phyloP scores from a whole-genome alignment of 2,329 filamentous ascomycete species.

The Colletotrichum orchidophilum region DNA sequence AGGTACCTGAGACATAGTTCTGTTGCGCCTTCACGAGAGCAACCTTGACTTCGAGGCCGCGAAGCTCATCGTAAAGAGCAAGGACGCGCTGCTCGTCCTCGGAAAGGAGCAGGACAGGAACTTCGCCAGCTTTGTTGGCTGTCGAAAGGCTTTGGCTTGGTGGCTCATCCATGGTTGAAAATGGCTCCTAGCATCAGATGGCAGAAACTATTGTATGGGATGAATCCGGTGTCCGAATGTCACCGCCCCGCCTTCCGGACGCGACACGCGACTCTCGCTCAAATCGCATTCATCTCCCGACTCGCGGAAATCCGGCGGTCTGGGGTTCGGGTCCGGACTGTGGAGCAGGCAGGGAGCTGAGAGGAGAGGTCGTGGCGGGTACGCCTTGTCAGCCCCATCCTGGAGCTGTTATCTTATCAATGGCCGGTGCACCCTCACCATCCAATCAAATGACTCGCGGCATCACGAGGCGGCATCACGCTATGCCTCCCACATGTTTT shows the following conservation, averaged over 20 bases:
- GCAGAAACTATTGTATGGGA: background rate
- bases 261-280: conserved; percentile 15
- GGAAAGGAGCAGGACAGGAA: conserved; percentile 63
- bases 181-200: background rate
- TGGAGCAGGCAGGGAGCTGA: background rate
- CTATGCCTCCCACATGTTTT: conserved; percentile 27
- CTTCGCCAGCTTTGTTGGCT: conserved; percentile 44
- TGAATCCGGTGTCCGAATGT: conserved; percentile 2
- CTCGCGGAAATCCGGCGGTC: background rate
- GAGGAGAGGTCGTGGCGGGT: conserved; percentile 2
- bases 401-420: background rate
- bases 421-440: conserved; percentile 1
- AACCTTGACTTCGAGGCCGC: conserved; percentile 77
- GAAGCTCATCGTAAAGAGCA: conserved; percentile 75
- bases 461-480: conserved; percentile 35
- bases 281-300: background rate
- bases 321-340: conserved; percentile 12
- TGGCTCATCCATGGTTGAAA: conserved; percentile 40
- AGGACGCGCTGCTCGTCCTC: conserved; percentile 73
- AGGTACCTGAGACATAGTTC: conserved; percentile 47
- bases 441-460: conserved; percentile 29
- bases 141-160: conserved; percentile 4
- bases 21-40: conserved; percentile 68
- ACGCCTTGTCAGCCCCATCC: background rate
- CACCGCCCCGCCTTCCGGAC: conserved; percentile 13